Evolutionary conservation across 1,284 basidiomycete genomes (phyloP).

Genomic region (Exobasidium rhododendri): DNA sequence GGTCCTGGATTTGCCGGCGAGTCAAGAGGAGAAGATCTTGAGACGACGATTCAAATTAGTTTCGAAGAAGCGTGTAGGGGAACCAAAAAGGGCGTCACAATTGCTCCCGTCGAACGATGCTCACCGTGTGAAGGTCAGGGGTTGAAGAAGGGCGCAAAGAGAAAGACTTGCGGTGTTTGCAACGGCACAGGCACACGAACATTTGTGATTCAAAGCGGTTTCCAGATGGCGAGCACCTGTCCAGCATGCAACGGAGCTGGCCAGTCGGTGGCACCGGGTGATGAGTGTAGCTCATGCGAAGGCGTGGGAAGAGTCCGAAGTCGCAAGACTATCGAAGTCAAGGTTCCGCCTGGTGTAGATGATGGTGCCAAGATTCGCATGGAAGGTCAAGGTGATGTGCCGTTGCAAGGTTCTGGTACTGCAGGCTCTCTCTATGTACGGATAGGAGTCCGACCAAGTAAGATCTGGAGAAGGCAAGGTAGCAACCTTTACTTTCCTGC

Average conservation of each 20-base stretch:
- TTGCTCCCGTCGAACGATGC: conserved; percentile 81
- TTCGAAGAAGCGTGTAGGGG: conserved; percentile 93
- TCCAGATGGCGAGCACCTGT: conserved; percentile 96
- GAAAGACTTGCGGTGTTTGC: conserved; percentile 75
- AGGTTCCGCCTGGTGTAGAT: conserved; percentile 79
- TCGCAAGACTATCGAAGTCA: conserved; percentile 74
- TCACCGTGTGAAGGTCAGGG: conserved; percentile 80
- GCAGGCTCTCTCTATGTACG: conserved; percentile 84
- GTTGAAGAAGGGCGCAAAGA: conserved; percentile 80
- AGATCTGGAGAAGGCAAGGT: conserved; percentile 86
- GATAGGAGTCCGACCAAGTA: conserved; percentile 77
- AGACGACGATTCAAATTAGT: conserved; percentile 70
- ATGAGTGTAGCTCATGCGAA: conserved; percentile 75
- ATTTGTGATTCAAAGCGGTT: conserved; percentile 87
- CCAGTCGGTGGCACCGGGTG: conserved; percentile 71
- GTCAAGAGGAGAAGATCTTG: conserved; percentile 77
- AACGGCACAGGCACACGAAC: conserved; percentile 82
- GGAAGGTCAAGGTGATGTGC: conserved; percentile 78
- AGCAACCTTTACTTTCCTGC: conserved; percentile 86
- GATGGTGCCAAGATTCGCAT: conserved; percentile 92
- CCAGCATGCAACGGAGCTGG: conserved; percentile 79
- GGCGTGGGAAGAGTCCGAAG: conserved; percentile 84
- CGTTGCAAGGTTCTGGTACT: conserved; percentile 65
- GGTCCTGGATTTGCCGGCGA: conserved; percentile 57
- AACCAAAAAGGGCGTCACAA: conserved; percentile 70